These are phyloP conservation scores for Botryotinia narcissicola DNA, from an alignment of 2,329 filamentous ascomycete species.

Conservation along the genomic window DNA sequence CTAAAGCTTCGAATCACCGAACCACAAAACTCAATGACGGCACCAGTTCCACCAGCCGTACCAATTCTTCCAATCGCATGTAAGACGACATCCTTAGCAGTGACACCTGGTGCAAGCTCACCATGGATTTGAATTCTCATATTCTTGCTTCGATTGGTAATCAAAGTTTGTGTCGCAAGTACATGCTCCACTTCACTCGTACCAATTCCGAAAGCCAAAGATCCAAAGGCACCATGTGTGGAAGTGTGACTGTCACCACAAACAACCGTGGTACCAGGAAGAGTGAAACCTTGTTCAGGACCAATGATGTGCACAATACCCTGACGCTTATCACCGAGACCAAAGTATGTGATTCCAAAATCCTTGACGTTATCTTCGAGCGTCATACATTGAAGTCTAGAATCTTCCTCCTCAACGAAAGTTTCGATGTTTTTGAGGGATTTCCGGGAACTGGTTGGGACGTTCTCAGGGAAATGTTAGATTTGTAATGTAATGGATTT, in stretches of 20 bases:
- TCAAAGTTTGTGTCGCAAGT: slow-evolving; percentile 90
- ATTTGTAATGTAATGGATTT: not conserved
- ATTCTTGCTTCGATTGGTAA: slow-evolving; percentile 95
- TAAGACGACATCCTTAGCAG: slow-evolving; percentile 92
- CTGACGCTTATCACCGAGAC: slow-evolving; percentile 91
- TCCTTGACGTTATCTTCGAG: slow-evolving; percentile 97
- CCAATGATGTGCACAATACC: slow-evolving; percentile 99
- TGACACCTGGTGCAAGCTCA: slow-evolving; percentile 83
- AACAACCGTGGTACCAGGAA: slow-evolving; percentile 93
- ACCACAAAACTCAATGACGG: slow-evolving; percentile 96
- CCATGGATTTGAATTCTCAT: slow-evolving; percentile 97
- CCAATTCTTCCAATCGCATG: slow-evolving; percentile 92
- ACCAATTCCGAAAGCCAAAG: slow-evolving; percentile 93
- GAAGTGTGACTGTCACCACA: slow-evolving; percentile 98
- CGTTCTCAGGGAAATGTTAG: slow-evolving; percentile 61
- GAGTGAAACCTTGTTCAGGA: slow-evolving; percentile 96
- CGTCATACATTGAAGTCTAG: slow-evolving; percentile 87
- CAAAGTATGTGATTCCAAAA: slow-evolving; percentile 96
- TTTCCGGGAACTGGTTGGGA: slow-evolving; percentile 88
- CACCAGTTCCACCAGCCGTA: slow-evolving; percentile 89
- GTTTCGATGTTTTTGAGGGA: slow-evolving; percentile 88
- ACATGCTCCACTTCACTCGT: slow-evolving; percentile 99
- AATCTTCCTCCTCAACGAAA: slow-evolving; percentile 83
- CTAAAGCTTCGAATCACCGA: slow-evolving; percentile 85
- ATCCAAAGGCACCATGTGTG: slow-evolving; percentile 93